Base-by-base conservation (phyloP, 2,329 filamentous ascomycete species). In the Chaetothyriales sp. region DNA sequence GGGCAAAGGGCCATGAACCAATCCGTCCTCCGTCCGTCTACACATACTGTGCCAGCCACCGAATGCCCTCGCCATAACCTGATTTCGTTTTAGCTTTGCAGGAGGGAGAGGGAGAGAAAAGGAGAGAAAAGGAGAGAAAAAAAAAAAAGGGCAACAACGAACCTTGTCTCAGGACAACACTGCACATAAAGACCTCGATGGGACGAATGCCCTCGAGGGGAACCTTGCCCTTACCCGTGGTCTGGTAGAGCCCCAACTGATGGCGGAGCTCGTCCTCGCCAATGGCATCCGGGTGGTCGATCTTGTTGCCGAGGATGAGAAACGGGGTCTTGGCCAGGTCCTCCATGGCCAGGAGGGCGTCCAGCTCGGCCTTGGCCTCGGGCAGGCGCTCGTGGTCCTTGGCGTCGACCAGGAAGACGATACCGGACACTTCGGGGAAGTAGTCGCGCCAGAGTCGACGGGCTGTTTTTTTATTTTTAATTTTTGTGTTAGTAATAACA, bases 101-200 rank as follows among this genome's bases (percentile, higher is more conserved):
- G 42, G 15, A 12, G 48, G 15, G 12, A 10, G 18, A 9, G 28
- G n/a, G n/a, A 9, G 15, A 7, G 18, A 22, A 22, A 8, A n/a
- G 42, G 36, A 52, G 45, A 48, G 56, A 8, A 10, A 43, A 39
- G 52, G 44, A 49, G 57, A 48, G 47, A 43, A 22, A 43, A 18
- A 25, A 43, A 44, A 47, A 26, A 43, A 39, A 48, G 28, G 8
- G 10, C 12, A 39, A 39, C 43, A 55, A 70, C 77, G 61, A 62
- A 83, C 80, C 92, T 76, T 96, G 90, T 70, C 90, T 80, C 87
- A 95, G 95, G 56, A 96, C 90, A 60, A 96, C 89, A 63, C 86
- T 94, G 79, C 89, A 96, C 92, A 98, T 94, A 72, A 96, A 96
- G 57, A 96, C 80, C 77, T 98, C 92, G 64, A 98, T 90, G 20